These are phyloP conservation scores for Lecanicillium sp. DNA, from an alignment of 2,329 filamentous ascomycete species.

Conservation along the genomic window DNA sequence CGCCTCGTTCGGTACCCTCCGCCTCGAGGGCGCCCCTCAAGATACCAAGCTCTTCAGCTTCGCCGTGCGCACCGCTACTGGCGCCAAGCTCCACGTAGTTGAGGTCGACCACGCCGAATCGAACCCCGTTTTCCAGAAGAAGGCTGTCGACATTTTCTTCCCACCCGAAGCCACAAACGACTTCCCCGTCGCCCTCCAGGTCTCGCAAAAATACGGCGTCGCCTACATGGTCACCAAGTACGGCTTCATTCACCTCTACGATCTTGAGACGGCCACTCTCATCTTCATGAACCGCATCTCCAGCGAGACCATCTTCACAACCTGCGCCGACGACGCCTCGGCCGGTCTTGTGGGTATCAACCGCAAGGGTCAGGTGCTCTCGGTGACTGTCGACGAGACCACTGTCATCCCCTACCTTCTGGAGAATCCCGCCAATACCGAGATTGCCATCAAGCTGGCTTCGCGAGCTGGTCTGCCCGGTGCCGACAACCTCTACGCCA, in stretches of 20 bases:
- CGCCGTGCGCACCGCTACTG: slow-evolving; percentile 80
- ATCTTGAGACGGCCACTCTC: slow-evolving; percentile 88
- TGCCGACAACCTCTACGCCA: slow-evolving; percentile 86
- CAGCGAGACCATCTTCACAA: slow-evolving; percentile 98
- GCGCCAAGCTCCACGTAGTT: slow-evolving; percentile 94
- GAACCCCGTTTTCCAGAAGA: slow-evolving; percentile 89
- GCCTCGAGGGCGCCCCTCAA: slow-evolving; percentile 79
- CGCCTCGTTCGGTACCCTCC: slow-evolving; percentile 84
- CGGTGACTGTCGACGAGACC: slow-evolving; percentile 86
- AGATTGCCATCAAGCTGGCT: slow-evolving; percentile 92
- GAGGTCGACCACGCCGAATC: slow-evolving; percentile 90
- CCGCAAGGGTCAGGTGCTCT: slow-evolving; percentile 92
- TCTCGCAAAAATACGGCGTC: slow-evolving; percentile 93
- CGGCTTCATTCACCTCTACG: slow-evolving; percentile 97
- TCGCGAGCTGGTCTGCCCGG: slow-evolving; percentile 90
- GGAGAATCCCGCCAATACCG: slow-evolving; percentile 89
- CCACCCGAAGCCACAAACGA: slow-evolving; percentile 92
- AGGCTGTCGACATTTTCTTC: slow-evolving; percentile 96
- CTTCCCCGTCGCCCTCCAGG: slow-evolving; percentile 96
- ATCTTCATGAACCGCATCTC: slow-evolving; percentile 99
- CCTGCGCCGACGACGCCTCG: slow-evolving; percentile 74
- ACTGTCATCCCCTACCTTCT: slow-evolving; percentile 91
- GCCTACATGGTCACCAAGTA: slow-evolving; percentile 98
- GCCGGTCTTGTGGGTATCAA: slow-evolving; percentile 92
- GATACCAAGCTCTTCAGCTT: slow-evolving; percentile 97